phyloP scores from a whole-genome alignment of 2,329 filamentous ascomycete genomes.

The Exophiala oligosperma region DNA sequence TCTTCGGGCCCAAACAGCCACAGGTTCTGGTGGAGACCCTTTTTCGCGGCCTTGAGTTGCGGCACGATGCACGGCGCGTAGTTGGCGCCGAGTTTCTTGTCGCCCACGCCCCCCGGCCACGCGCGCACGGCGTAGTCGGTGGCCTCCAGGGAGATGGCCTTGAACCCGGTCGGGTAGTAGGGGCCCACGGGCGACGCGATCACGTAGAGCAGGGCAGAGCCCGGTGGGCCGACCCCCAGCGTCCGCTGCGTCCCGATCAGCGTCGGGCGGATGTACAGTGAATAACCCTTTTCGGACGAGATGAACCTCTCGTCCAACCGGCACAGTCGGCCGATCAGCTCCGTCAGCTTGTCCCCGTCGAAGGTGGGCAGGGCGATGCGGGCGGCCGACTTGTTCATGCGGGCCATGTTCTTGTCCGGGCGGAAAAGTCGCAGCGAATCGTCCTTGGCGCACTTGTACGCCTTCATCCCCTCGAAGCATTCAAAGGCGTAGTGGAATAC shows the following conservation, averaged over 20 bases:
- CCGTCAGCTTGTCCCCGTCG: conserved; percentile 69
- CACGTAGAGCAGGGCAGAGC: conserved; percentile 86
- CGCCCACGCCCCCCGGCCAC: conserved; percentile 95
- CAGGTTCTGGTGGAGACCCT: conserved; percentile 96
- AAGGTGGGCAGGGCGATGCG: conserved; percentile 94
- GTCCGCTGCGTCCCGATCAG: conserved; percentile 97
- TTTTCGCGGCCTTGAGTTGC: conserved; percentile 84
- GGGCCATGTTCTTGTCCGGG: conserved; percentile 93
- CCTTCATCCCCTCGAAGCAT: conserved; percentile 99
- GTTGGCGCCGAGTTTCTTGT: conserved; percentile 98
- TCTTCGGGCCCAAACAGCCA: conserved; percentile 97
- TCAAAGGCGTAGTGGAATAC: conserved; percentile 99
- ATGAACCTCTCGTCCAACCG: conserved; percentile 87
- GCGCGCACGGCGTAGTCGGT: conserved; percentile 96
- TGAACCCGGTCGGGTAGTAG: conserved; percentile 98
- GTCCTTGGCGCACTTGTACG: conserved; percentile 77
- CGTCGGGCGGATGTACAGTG: conserved; percentile 90
- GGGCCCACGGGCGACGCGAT: conserved; percentile 96
- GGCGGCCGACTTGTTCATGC: conserved; percentile 85
- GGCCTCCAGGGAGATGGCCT: conserved; percentile 91
- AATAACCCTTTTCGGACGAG: conserved; percentile 81
- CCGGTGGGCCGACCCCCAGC: conserved; percentile 87
- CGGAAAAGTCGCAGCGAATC: conserved; percentile 85
- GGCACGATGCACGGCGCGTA: conserved; percentile 99
- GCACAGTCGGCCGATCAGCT: conserved; percentile 78